Base-by-base conservation (phyloP, 805 yeast species). In the Teunomyces atbi region DNA sequence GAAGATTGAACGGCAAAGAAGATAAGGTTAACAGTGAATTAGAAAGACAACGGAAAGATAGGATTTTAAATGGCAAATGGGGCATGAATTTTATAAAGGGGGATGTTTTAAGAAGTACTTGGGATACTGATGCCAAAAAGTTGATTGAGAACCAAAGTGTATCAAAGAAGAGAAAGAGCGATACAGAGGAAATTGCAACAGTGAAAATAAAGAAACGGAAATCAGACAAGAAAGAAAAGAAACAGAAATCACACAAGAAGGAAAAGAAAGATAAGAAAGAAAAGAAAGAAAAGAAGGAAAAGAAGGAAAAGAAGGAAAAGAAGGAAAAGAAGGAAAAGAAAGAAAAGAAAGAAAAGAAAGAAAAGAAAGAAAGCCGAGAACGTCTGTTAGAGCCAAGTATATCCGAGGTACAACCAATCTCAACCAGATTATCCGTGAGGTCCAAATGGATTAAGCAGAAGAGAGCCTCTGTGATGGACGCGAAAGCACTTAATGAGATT, bases 61-160 rank as follows among this genome's bases (percentile, higher is more conserved):
- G 80, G 41, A 83, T 89, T 28, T 72, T 89, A n/a, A 83, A 82
- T 57, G 95, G 96, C 12, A 86, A 81, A 55, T 84, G 91, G 86
- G 97, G 97, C 5, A 83, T 92, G 63, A 81, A 82, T 50, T 92
- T 92, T 65, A 86, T 92, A 6, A 82, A 77, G 59, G 97, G 97
- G 4, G 97, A 87, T 39, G 84, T 84, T 1, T 69, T 92, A 49
- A 76, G 79, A 44, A 88, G 96, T 55, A 87, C 96, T 0, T 84
- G 96, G 88, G 91, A 89, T 60, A 67, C 76, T 1, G 81, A 83
- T n/a, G 35, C 57, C 16, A 68, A 69, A 50, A 47, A 48, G 42
- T 46, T 65, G 8, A 33, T 52, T 29, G 41, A 34, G 42, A 16
- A 27, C 38, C 37, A 45, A n/a, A 28, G 33, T 15, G 11, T 11